Evolutionary conservation across 768 basidiomycete genomes (phyloP).

Genomic region (Boletellus sp.): DNA sequence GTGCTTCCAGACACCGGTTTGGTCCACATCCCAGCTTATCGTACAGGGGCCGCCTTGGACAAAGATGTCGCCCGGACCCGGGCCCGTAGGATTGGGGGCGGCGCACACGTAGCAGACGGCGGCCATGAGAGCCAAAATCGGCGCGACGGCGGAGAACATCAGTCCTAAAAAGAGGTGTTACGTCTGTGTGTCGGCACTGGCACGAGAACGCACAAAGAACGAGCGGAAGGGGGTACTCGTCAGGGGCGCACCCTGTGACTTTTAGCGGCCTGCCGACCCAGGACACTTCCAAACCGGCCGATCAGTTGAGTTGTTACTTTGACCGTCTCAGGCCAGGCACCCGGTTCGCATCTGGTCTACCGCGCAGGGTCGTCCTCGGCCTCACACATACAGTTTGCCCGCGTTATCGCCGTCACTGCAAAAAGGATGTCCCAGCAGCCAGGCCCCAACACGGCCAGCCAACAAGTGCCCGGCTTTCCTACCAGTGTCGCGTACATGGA

Average conservation of each 20-base stretch:
- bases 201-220: conserved; percentile 7
- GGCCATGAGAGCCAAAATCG: conserved; percentile 19
- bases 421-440: neutral
- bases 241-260: neutral
- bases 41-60: conserved; percentile 54
- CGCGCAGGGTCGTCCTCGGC: neutral
- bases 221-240: conserved; percentile 5
- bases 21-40: conserved; percentile 58
- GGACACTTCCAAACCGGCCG: neutral
- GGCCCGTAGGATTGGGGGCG: conserved; percentile 54
- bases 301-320: neutral
- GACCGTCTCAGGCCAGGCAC: neutral
- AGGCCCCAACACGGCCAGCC: too few species aligned
- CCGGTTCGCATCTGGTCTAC: neutral
- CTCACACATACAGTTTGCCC: neutral
- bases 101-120: conserved; percentile 43
- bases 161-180: neutral
- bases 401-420: neutral
- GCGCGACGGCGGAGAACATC: conserved; percentile 18
- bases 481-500: neutral
- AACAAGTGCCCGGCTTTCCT: too few species aligned
- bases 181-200: neutral
- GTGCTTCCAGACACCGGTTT: conserved; percentile 58
- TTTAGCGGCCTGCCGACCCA: neutral
- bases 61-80: conserved; percentile 57